These are phyloP conservation scores for Nakaseomyces nivariensis DNA, from an alignment of 1,139 yeast species.

Conservation along the genomic window DNA sequence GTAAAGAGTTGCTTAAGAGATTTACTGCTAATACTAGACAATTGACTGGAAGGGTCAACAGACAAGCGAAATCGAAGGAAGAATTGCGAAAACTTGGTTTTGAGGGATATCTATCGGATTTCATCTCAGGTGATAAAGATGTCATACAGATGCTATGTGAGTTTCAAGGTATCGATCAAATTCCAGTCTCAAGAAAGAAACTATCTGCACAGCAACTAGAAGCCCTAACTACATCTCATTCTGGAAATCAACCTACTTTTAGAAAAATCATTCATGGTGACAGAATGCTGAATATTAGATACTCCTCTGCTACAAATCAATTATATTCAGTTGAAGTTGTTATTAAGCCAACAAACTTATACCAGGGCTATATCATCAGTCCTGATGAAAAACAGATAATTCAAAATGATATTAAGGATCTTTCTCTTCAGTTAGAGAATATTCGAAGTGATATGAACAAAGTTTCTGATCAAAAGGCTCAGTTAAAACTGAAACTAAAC, in stretches of 20 bases:
- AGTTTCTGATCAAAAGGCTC: slow-evolving; percentile 18
- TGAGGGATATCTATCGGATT: slow-evolving; percentile 70
- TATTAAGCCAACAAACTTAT: slow-evolving; percentile 22
- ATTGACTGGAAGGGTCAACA: slow-evolving; percentile 23
- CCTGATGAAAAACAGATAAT: slow-evolving; percentile 24
- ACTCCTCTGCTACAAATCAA: slow-evolving; percentile 55
- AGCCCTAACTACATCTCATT: slow-evolving; percentile 31
- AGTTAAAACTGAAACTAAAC: slow-evolving; percentile 12
- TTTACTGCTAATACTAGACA: slow-evolving; percentile 41
- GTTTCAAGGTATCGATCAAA: slow-evolving; percentile 43
- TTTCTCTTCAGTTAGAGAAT: slow-evolving; percentile 11
- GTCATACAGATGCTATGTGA: slow-evolving; percentile 69
- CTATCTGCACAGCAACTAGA: slow-evolving; percentile 36
- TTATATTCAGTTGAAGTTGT: slow-evolving; percentile 31
- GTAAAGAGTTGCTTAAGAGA: slow-evolving; percentile 33
- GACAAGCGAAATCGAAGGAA: slow-evolving; percentile 29
- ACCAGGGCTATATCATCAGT: slow-evolving; percentile 41
- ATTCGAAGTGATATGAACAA: slow-evolving; percentile 19
- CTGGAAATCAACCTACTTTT: slow-evolving; percentile 37
- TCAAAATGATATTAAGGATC: slow-evolving; percentile 16
- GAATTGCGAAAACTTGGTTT: slow-evolving; percentile 48
- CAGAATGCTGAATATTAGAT: slow-evolving; percentile 39
- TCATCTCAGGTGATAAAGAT: slow-evolving; percentile 61
- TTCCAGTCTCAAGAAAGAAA: slow-evolving; percentile 50
- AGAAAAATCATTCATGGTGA: slow-evolving; percentile 53